Conservation (phyloP, 768 basidiomycete genomes). For the Tricholoma saponaceum region DNA sequence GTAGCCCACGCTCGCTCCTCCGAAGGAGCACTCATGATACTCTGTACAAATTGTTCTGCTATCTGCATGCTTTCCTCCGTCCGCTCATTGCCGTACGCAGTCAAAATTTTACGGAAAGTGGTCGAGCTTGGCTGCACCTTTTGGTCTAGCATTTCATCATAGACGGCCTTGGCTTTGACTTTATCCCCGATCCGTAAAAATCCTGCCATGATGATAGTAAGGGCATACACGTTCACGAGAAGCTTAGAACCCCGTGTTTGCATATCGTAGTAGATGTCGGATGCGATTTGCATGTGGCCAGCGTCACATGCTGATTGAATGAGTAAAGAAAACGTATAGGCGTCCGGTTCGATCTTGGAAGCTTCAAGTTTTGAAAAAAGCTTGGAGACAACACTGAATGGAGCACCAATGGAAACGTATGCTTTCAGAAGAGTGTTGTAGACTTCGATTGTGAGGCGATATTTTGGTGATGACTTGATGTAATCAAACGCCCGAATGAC, state of each 20-base stretch:
- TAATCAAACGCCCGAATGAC: conserved; percentile 70
- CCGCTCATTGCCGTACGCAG: conserved; percentile 50
- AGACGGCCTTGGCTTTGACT: conserved; percentile 54
- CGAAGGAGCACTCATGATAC: conserved; percentile 36
- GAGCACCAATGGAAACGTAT: conserved; percentile 76
- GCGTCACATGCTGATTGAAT: conserved; percentile 81
- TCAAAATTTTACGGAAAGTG: conserved; percentile 66
- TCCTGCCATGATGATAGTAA: conserved; percentile 74
- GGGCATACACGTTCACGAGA: conserved; percentile 50
- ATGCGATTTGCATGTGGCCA: conserved; percentile 58
- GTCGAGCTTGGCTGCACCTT: conserved; percentile 65
- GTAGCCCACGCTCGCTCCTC: conserved; percentile 35
- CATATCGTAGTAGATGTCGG: conserved; percentile 67
- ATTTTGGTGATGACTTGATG: conserved; percentile 33
- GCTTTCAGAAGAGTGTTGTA: conserved; percentile 83
- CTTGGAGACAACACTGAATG: conserved; percentile 57
- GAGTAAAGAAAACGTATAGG: conserved; percentile 64
- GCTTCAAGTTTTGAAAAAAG: conserved; percentile 56
- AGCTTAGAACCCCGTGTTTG: conserved; percentile 32
- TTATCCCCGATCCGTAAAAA: conserved; percentile 56
- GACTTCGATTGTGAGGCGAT: conserved; percentile 51
- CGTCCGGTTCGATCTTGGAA: conserved; percentile 52
- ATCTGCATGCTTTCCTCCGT: conserved; percentile 47
- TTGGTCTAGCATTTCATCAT: conserved; percentile 65
- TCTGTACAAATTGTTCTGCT: conserved; percentile 63